Conservation (phyloP, 75 land plant species). For the Cunninghamia lanceolata region DNA sequence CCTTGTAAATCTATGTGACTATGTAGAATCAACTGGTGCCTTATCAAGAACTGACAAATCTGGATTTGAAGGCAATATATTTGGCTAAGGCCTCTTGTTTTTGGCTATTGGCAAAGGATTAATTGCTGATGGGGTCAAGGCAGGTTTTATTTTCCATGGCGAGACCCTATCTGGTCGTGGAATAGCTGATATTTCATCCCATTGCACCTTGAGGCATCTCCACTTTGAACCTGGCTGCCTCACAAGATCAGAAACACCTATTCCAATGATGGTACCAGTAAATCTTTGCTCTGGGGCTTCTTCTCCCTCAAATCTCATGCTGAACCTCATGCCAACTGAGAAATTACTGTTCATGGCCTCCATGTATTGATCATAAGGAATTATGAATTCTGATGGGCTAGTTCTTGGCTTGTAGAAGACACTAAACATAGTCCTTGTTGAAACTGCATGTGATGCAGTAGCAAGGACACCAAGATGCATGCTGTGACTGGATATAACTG, state of each 20-base stretch:
- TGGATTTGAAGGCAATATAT: conserved; percentile 30
- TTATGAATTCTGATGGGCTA: conserved; percentile 68
- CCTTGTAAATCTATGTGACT: conserved; percentile 42
- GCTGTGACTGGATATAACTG: conserved; percentile 66
- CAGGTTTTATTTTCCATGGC: conserved; percentile 79
- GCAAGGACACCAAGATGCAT: conserved; percentile 74
- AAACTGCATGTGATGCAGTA: conserved; percentile 58
- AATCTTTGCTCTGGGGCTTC: conserved; percentile 79
- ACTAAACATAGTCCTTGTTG: conserved; percentile 49
- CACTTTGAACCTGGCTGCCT: conserved; percentile 86
- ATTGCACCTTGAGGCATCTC: conserved; percentile 84
- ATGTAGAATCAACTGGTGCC: conserved; percentile 39
- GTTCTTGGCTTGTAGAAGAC: conserved; percentile 54
- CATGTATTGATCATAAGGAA: conserved; percentile 61
- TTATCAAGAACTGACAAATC: conserved; percentile 53
- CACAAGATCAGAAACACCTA: conserved; percentile 61
- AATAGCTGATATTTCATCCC: conserved; percentile 70
- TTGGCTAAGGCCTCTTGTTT: conserved; percentile 41
- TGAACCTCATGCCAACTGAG: conserved; percentile 76
- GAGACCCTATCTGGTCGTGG: conserved; percentile 68
- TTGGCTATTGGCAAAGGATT: conserved; percentile 53
- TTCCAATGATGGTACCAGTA: conserved; percentile 82
- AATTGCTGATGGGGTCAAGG: conserved; percentile 38
- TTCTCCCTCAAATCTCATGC: conserved; percentile 84
- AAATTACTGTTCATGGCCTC: conserved; percentile 47